phyloP scores from a whole-genome alignment of 2,329 filamentous ascomycete species.

The Fusarium ramigenum region DNA sequence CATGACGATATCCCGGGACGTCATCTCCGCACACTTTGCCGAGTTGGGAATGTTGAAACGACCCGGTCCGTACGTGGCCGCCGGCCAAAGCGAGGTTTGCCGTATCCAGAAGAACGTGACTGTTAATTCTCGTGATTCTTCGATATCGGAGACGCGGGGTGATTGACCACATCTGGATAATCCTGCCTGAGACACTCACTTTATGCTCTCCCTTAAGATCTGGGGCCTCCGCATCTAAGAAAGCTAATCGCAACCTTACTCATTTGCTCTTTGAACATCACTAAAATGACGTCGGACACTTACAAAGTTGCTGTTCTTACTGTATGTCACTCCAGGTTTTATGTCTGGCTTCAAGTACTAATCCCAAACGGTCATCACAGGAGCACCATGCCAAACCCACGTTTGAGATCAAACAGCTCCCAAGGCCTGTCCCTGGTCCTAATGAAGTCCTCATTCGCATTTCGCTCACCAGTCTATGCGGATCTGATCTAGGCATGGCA shows the following conservation, averaged over 20 bases:
- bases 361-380: conserved; percentile 11
- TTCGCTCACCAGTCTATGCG: conserved; percentile 50
- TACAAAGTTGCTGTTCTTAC: conserved; percentile 26
- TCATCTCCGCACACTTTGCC: conserved; percentile 9
- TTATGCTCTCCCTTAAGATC: not conserved
- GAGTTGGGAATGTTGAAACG: conserved; percentile 25
- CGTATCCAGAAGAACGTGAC: not conserved
- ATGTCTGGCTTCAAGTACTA: not conserved
- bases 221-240: not conserved
- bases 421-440: conserved; percentile 28
- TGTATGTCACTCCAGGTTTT: not conserved
- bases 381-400: conserved; percentile 10
- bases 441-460: conserved; percentile 48
- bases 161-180: not conserved
- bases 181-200: not conserved
- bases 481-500: conserved; percentile 52
- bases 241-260: not conserved
- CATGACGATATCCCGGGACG: not conserved
- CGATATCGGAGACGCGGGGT: not conserved
- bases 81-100: conserved; percentile 2
- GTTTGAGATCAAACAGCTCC: conserved; percentile 10
- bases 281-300: conserved; percentile 9
- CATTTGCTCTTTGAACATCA: too few species aligned
- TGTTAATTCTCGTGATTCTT: not conserved
- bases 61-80: conserved; percentile 15